These are phyloP conservation scores for Aspergillus haitiensis DNA, from an alignment of 495 filamentous ascomycete species.

Conservation along the genomic window DNA sequence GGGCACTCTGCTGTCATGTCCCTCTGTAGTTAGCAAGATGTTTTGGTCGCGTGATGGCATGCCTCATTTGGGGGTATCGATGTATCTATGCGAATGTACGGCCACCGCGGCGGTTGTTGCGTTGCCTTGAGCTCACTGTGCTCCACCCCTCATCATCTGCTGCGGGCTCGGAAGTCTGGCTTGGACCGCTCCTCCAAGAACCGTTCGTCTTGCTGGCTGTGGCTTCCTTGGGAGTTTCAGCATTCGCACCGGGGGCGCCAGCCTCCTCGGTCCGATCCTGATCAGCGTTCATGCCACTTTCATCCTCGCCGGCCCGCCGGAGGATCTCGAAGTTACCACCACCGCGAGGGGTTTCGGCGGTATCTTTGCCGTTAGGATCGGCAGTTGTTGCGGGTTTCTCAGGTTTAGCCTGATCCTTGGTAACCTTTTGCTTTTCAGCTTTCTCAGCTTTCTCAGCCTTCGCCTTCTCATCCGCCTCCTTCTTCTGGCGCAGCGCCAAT, in stretches of 20 bases:
- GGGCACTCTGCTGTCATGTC: not conserved
- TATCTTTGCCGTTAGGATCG: constrained; percentile 50
- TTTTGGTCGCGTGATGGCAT: constrained; percentile 29
- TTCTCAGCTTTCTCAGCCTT: constrained; percentile 74
- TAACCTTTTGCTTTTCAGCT: constrained; percentile 51
- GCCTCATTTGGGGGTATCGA: constrained; percentile 40
- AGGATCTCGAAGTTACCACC: constrained; percentile 56
- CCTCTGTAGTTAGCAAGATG: constrained; percentile 15
- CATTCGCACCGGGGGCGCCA: constrained; percentile 28
- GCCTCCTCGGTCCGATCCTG: constrained; percentile 33
- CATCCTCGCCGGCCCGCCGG: constrained; percentile 51
- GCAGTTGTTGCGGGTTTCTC: constrained; percentile 50
- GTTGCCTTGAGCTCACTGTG: constrained; percentile 60
- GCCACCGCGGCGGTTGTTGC: constrained; percentile 54
- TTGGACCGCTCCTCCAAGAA: constrained; percentile 35
- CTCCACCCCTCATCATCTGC: constrained; percentile 75
- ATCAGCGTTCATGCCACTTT: constrained; percentile 40
- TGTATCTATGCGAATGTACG: constrained; percentile 51
- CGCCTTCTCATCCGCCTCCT: constrained; percentile 84
- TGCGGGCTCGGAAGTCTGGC: constrained; percentile 35
- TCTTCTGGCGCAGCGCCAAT: constrained; percentile 72
- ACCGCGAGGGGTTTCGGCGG: constrained; percentile 41
- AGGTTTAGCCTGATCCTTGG: constrained; percentile 56
- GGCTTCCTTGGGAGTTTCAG: constrained; percentile 46
- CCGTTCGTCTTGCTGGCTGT: constrained; percentile 42